Conservation (phyloP, 768 basidiomycete species). For the Termitomyces sp. region DNA sequence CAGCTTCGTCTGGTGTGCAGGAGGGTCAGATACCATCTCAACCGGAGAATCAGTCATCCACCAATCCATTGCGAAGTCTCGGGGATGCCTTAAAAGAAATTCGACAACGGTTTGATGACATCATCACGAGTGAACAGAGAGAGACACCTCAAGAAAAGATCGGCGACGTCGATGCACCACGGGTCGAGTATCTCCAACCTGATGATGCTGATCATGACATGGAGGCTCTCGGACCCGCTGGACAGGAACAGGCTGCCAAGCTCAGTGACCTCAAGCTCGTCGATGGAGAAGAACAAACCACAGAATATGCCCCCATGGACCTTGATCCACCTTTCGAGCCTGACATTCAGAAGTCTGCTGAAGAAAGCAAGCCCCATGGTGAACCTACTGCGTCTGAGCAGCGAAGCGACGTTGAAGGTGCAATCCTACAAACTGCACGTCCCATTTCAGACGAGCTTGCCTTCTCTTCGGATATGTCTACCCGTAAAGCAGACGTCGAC, state of each 20-base stretch:
- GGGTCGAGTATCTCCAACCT: conserved; percentile 75
- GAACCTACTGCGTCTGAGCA: conserved; percentile 22
- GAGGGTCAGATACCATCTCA: conserved; percentile 39
- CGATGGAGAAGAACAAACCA: conserved; percentile 47
- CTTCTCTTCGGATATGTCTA: conserved; percentile 21
- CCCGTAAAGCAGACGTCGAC: conserved; percentile 28
- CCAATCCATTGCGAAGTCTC: conserved; percentile 70
- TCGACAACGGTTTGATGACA: conserved; percentile 79
- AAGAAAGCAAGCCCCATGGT: conserved; percentile 18
- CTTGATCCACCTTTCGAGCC: conserved; percentile 28
- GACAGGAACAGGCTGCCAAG: conserved; percentile 78
- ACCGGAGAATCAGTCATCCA: conserved; percentile 31
- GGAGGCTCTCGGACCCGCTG: conserved; percentile 88
- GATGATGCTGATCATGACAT: conserved; percentile 68
- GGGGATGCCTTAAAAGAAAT: conserved; percentile 85
- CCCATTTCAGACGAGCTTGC: conserved; percentile 16
- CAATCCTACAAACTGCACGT: conserved; percentile 34
- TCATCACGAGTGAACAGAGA: conserved; percentile 43
- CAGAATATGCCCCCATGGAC: conserved; percentile 46
- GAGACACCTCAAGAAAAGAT: conserved; percentile 31
- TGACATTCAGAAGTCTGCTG: conserved; percentile 23
- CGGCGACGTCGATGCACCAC: conserved; percentile 37
- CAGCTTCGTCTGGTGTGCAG: conserved; percentile 40
- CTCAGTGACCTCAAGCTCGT: conserved; percentile 76
- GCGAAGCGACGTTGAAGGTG: conserved; percentile 39